Conservation (phyloP, 495 filamentous ascomycete genomes). For the Melanomma pulvis-pyrius region DNA sequence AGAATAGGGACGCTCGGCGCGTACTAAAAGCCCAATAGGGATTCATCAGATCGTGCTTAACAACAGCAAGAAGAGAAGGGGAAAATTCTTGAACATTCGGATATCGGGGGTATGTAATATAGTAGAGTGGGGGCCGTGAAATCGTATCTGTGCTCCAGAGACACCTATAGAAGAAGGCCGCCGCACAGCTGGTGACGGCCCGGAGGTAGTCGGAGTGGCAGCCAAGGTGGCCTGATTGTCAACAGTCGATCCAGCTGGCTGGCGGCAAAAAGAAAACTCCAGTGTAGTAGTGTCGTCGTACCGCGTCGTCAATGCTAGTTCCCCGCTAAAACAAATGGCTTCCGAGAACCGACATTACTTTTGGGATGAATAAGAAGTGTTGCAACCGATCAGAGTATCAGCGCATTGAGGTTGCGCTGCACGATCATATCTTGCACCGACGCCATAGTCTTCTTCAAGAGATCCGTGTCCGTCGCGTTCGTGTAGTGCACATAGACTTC, state of each 20-base stretch:
- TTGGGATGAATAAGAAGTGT: background rate
- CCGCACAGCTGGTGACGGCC: background rate
- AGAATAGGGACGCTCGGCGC: background rate
- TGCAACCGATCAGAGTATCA: constrained; percentile 75
- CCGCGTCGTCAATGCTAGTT: background rate
- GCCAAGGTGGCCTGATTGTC: constrained; percentile 13
- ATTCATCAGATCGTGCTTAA: constrained; percentile 9
- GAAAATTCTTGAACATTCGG: background rate
- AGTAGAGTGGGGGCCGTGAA: constrained; percentile 10
- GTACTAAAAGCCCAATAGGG: background rate
- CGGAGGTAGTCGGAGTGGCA: background rate
- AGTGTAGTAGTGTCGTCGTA: background rate
- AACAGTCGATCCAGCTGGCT: background rate
- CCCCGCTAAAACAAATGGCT: constrained; percentile 18
- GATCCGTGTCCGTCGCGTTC: constrained; percentile 94
- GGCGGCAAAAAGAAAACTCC: background rate
- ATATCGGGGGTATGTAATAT: constrained; percentile 1
- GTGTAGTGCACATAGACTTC: constrained; percentile 99
- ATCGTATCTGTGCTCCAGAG: constrained; percentile 12
- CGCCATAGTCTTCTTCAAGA: constrained; percentile 95
- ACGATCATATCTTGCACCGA: constrained; percentile 99
- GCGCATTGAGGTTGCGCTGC: constrained; percentile 90
- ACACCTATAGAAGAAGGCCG: background rate
- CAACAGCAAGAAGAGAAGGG: background rate
- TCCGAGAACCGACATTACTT: constrained; percentile 24